Evolutionary conservation across 768 basidiomycete species (phyloP).

Genomic region (Suillus discolor): DNA sequence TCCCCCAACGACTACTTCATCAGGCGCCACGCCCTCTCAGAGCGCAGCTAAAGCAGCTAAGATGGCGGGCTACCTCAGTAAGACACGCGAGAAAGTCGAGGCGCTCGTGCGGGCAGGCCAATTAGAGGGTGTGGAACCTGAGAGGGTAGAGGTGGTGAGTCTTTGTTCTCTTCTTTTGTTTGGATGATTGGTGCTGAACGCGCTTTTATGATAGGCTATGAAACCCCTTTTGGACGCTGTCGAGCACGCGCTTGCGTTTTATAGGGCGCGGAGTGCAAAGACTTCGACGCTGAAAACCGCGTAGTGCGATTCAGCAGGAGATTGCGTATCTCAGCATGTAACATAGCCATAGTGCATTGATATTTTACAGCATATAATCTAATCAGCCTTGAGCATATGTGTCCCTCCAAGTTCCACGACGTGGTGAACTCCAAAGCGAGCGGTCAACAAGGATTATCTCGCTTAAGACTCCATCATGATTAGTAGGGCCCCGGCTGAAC

Average conservation of each 20-base stretch:
- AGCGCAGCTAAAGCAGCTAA: constrained; percentile 78
- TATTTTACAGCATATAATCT: constrained; percentile 12
- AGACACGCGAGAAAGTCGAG: constrained; percentile 80
- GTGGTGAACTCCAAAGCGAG: not conserved
- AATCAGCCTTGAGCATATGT: not conserved
- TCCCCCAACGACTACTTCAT: constrained; percentile 53
- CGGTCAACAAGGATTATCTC: not conserved
- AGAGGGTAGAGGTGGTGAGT: constrained; percentile 66
- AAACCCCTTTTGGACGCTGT: constrained; percentile 74
- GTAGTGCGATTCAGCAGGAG: not conserved
- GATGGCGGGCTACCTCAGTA: constrained; percentile 83
- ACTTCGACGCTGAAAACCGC: constrained; percentile 12
- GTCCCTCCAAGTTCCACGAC: not conserved
- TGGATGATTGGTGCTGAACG: not conserved
- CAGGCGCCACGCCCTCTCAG: constrained; percentile 61
- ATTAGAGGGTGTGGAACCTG: constrained; percentile 61
- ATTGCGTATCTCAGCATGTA: not conserved
- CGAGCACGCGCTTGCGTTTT: constrained; percentile 68
- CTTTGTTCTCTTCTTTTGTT: constrained; percentile 3
- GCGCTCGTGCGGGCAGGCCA: constrained; percentile 70
- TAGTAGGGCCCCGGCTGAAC: constrained; percentile 51
- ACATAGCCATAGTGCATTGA: constrained; percentile 7
- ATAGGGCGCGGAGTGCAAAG: constrained; percentile 41
- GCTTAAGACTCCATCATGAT: not conserved
- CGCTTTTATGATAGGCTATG: constrained; percentile 57